Evolutionary conservation across 2,329 filamentous ascomycete species (phyloP), one percentile per base, ranked within the genome.

Genomic region (Thelonectria discophora): DNA sequence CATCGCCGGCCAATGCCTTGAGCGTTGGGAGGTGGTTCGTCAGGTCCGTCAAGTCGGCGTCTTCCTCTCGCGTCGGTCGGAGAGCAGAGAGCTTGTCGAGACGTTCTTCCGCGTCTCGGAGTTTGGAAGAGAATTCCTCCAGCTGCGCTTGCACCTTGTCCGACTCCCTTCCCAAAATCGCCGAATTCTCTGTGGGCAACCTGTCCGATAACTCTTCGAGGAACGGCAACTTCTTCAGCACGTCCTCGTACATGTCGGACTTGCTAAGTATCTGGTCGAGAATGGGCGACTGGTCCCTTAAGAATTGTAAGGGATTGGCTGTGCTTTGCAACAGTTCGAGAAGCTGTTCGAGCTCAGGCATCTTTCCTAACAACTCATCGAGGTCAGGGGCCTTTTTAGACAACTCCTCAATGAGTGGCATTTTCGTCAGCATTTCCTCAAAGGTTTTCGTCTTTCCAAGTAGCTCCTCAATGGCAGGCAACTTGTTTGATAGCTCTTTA

Each of bases 341-440:
- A 10, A 30, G 27, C 8, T 30, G 27, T 30, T 30, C 27, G 27
- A 30, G 27, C 27, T 30, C 27, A 30, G 27, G 27, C 27, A 30
- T 30, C 27, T 30, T 30, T 30, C 27, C 27, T 30, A 30, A 30
- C 27, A 30, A 30, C 27, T 30, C 27, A 30, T 30, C 6, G 9
- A 30, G 27, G 27, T 30, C 27, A 9, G 27, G 27, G 8, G 27
- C 27, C 27, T 30, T 30, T 30, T 8, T 8, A 9, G 4, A 30
- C 27, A 30, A 30, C 27, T 30, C 27, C 27, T 30, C 27, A 8
- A 30, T 30, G 27, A 30, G 27, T 30, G 27, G 27, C 27, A 30
- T 30, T 30, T 30, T 30, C 34, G 18, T n/a, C 20, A 49, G 39
- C 37, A n/a, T 30, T n/a, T 57, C 15, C 21, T 57, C 52, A n/a